These are phyloP conservation scores for Earliella scabrosa DNA, from an alignment of 1,284 basidiomycete genomes.

Conservation along the genomic window DNA sequence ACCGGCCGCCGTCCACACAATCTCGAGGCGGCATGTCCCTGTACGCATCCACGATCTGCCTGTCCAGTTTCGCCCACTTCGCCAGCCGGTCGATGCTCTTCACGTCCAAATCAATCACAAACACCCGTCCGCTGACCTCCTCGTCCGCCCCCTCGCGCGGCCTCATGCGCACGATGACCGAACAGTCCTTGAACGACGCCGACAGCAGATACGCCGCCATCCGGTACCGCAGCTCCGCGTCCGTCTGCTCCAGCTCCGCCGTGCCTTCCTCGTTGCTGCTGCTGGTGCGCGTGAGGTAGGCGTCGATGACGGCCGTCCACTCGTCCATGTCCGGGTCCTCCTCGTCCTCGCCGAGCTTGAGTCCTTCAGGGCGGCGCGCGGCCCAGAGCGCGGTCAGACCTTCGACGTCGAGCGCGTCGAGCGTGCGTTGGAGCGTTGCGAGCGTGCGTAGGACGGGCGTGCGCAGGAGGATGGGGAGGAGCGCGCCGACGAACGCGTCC, in stretches of 20 bases:
- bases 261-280: conserved; percentile 26
- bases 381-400: conserved; percentile 63
- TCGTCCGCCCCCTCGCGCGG: background rate
- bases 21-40: conserved; percentile 17
- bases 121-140: conserved; percentile 44
- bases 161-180: conserved; percentile 72
- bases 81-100: conserved; percentile 73
- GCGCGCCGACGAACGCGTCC: conserved; percentile 43
- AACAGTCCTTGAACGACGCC: conserved; percentile 97
- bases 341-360: conserved; percentile 19
- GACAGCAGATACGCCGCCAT: conserved; percentile 82
- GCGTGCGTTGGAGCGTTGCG: conserved; percentile 69
- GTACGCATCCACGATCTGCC: conserved; percentile 64
- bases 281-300: conserved; percentile 52
- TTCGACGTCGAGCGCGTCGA: conserved; percentile 86
- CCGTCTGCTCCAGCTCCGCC: conserved; percentile 31
- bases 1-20: conserved; percentile 24
- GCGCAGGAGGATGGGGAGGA: conserved; percentile 56
- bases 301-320: conserved; percentile 37
- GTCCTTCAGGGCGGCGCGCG: conserved; percentile 23
- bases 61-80: conserved; percentile 79
- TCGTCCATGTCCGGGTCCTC: conserved; percentile 31
- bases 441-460: conserved; percentile 65
- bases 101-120: conserved; percentile 86
- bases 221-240: conserved; percentile 57